Conservation (phyloP, 2,329 filamentous ascomycete genomes). For the Aspergillus sergii region DNA sequence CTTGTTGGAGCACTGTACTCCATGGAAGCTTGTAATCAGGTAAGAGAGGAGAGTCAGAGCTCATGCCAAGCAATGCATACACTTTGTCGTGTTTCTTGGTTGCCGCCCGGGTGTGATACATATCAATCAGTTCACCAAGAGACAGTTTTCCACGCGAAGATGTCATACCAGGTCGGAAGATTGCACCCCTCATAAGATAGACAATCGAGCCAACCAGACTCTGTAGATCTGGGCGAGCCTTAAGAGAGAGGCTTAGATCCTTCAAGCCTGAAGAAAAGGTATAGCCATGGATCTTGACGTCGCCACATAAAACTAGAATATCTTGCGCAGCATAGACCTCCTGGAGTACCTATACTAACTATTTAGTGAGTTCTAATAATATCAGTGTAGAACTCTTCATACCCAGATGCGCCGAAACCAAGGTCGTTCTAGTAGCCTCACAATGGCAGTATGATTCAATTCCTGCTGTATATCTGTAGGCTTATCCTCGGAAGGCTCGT, state of each 20-base stretch:
- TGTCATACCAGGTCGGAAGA: neutral
- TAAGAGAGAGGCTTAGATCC: neutral
- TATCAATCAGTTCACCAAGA: neutral
- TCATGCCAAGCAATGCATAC: neutral
- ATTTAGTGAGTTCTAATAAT: neutral
- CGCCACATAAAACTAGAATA: neutral
- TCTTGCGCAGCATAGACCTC: constrained; percentile 2
- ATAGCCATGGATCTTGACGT: neutral
- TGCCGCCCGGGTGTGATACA: neutral
- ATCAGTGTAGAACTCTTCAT: neutral
- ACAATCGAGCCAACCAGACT: neutral
- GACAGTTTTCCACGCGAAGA: neutral
- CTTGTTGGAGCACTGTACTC: neutral
- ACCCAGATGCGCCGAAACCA: constrained; percentile 10
- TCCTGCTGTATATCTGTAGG: no score
- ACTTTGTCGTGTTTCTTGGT: neutral
- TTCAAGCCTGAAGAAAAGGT: neutral
- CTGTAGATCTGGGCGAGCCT: neutral
- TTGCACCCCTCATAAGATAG: neutral
- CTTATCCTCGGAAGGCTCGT: no score
- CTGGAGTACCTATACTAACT: constrained; percentile 1
- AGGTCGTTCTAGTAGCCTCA: neutral
- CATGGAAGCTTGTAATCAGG: constrained; percentile 4
- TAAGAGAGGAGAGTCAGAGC: neutral
- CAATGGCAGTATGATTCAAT: no score